A percentile compares a stretch with the other conserved stretches of the same genome.
These are phyloP conservation scores for Talaromyces verruculosus DNA, from an alignment of 2,329 filamentous ascomycete genomes.

Conservation along the genomic window DNA sequence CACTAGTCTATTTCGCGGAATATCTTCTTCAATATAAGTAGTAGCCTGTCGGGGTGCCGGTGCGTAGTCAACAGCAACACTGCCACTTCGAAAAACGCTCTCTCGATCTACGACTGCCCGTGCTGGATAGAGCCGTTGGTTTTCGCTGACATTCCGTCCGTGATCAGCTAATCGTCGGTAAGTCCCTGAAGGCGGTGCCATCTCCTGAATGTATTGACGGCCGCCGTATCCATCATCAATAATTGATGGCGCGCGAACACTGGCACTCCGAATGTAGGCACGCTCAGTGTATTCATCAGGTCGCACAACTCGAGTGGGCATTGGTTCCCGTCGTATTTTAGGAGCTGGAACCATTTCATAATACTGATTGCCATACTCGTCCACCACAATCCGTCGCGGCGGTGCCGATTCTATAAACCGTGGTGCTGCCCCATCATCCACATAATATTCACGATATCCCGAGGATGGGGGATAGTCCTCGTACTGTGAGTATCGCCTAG, in stretches of 20 bases:
- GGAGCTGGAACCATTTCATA: slow-evolving; percentile 54
- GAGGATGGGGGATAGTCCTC: slow-evolving; percentile 41
- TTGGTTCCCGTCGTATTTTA: slow-evolving; percentile 35
- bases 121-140: slow-evolving; percentile 34
- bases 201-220: slow-evolving; percentile 45
- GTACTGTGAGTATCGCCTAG: slow-evolving; percentile 36
- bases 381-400: slow-evolving; percentile 70
- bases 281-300: slow-evolving; percentile 38
- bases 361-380: slow-evolving; percentile 81
- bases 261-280: slow-evolving; percentile 32
- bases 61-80: slow-evolving; percentile 45
- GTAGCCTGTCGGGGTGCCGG: slow-evolving; percentile 30
- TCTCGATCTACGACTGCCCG: slow-evolving; percentile 37
- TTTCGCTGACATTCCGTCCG: slow-evolving; percentile 32
- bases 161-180: slow-evolving; percentile 45
- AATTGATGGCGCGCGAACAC: slow-evolving; percentile 44
- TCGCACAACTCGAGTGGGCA: slow-evolving; percentile 33
- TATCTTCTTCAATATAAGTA: slow-evolving; percentile 63
- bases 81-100: slow-evolving; percentile 38
- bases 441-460: slow-evolving; percentile 43
- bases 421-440: slow-evolving; percentile 45
- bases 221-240: slow-evolving; percentile 44
- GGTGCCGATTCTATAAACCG: slow-evolving; percentile 55
- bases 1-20: slow-evolving; percentile 57
- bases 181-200: slow-evolving; percentile 44